Conservation (phyloP, 108 stramenopile species). For the Parietichytrium sp. region DNA sequence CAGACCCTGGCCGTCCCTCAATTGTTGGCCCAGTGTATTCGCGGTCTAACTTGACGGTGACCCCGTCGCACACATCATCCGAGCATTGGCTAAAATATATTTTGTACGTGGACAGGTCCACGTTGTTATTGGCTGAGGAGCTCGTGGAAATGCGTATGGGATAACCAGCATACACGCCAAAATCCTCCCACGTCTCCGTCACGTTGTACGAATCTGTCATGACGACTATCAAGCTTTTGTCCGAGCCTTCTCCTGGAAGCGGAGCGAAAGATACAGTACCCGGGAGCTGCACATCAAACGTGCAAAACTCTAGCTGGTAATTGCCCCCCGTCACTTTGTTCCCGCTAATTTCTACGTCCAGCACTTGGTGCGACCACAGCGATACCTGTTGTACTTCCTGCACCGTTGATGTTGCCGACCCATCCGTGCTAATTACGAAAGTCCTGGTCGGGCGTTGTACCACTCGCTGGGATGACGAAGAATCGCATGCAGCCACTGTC, state of each 20-base stretch:
- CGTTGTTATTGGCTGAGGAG: too few species aligned
- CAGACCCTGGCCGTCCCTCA: background rate
- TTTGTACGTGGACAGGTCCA: background rate
- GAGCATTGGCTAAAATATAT: background rate
- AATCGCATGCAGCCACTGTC: too few species aligned
- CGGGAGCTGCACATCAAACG: conserved; percentile 6
- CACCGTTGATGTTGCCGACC: background rate
- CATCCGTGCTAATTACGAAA: background rate
- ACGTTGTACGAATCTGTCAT: background rate
- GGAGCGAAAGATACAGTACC: conserved; percentile 13
- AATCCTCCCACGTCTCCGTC: background rate
- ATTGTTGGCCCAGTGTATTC: background rate
- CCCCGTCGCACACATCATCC: background rate
- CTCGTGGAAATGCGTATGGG: background rate
- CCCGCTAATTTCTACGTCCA: background rate
- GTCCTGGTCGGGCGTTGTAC: background rate
- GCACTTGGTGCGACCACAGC: background rate
- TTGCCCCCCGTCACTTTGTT: background rate
- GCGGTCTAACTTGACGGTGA: background rate
- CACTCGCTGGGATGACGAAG: conserved; percentile 4
- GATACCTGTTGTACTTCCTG: background rate
- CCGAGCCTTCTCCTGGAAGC: background rate
- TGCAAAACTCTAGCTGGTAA: background rate
- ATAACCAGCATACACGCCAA: conserved; percentile 16
- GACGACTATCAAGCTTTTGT: background rate